Percentiles rank a stretch among this genome's conserved stretches.
Conservation (phyloP, 192 early-diverging fungal species). For the Backusella luteola region DNA sequence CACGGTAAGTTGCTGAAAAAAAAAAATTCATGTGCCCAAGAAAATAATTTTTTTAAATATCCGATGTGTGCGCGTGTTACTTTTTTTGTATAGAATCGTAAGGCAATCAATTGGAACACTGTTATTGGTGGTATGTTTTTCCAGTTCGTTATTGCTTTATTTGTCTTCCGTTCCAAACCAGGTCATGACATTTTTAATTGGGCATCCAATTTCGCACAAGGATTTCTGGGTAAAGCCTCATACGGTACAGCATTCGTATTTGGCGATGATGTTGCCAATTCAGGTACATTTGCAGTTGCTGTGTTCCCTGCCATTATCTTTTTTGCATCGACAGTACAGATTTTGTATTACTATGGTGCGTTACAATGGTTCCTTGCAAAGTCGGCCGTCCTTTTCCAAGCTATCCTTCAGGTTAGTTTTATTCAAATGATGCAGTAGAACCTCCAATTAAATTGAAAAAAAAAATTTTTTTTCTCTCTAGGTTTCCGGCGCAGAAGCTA, state of each 20-base stretch:
- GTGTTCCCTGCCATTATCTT: constrained; percentile 88
- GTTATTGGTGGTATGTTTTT: constrained; percentile 67
- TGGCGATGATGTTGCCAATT: constrained; percentile 49
- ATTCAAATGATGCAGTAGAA: neutral
- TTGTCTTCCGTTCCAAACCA: constrained; percentile 72
- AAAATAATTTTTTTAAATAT: neutral
- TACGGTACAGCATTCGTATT: constrained; percentile 72
- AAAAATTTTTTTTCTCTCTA: neutral
- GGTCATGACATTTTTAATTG: constrained; percentile 76
- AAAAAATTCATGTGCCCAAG: neutral
- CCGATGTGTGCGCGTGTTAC: neutral
- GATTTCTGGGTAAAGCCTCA: constrained; percentile 65
- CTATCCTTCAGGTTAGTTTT: constrained; percentile 56
- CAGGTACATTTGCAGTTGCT: constrained; percentile 57
- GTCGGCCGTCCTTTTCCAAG: constrained; percentile 62
- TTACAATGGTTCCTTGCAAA: constrained; percentile 78
- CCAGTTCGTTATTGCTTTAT: constrained; percentile 78
- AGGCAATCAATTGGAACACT: constrained; percentile 72
- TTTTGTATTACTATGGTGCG: constrained; percentile 78
- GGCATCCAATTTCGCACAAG: constrained; percentile 52
- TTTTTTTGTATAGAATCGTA: constrained; percentile 41
- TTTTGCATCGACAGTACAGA: constrained; percentile 83
- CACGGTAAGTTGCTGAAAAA: constrained; percentile 13
- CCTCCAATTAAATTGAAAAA: too few relatives aligned
- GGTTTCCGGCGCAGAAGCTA: constrained; percentile 74